Base-by-base conservation (phyloP, 495 filamentous ascomycete species). In the Collariella sp. region DNA sequence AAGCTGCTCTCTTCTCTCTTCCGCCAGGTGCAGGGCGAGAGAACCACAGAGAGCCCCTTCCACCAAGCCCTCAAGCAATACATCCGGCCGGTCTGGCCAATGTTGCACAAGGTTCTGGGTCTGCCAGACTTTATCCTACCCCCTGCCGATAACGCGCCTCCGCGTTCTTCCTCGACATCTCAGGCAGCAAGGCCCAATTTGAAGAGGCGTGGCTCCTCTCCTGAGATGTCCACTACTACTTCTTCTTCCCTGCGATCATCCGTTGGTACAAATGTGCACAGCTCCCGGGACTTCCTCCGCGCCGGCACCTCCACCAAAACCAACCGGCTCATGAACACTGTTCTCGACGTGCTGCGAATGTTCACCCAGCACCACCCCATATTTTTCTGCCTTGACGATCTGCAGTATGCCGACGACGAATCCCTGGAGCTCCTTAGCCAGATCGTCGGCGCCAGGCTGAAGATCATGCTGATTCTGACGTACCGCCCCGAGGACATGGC, bases 1-100 rank as follows among this genome's bases (percentile, higher is more conserved):
- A 86, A 85, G 61, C 72, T 91, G 2, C 72, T 95, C 55, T 87
- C 87, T 6, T 90, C 86, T 36, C 72, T 95, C 5, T 86, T 96
- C 57, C 86, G 88, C 46, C 90, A 96, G 60, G 89, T 94, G 7
- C 95, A 91, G 72, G 91, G 88, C 0, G 89, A 96, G 64, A 84
- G 83, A 49, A 87, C 95, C 68, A 85, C 91, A 2, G 83, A 83
- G 2, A 94, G 86, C 0, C 78, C 85, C 4, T 93, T 94, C 60
- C 90, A 96, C 55, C 79, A 86, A 50, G 76, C 75, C 45, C 68
- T 96, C 16, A 83, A 87, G 52, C 74, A 79, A 19, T 86, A 86
- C 50, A 78, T 91, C 43, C 81, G 82, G 16, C 82, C 86, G 4
- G 78, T 88, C 53, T 96, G 89, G 89, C 77, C 83, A 7, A 79